Conservation (phyloP, 2,329 filamentous ascomycete genomes). For the Xylariaceae sp. region DNA sequence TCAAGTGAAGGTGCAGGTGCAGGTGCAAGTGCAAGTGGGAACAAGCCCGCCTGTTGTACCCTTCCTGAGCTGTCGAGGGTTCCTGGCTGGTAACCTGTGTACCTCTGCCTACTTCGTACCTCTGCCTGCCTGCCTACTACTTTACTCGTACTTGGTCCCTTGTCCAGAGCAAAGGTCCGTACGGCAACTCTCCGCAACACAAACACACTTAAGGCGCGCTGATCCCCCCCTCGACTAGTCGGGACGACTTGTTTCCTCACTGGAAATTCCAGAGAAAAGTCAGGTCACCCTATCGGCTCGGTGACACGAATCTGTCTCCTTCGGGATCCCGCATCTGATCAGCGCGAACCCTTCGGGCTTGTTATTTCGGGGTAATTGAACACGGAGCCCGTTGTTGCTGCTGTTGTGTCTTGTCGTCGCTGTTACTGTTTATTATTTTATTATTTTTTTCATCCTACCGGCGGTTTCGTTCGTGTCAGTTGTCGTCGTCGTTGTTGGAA, state of each 20-base stretch:
- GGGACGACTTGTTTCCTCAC: conserved; percentile 35
- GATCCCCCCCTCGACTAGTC: conserved; percentile 46
- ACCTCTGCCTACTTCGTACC: no score
- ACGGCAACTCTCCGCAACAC: conserved; percentile 23
- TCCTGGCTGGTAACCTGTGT: conserved; percentile 27
- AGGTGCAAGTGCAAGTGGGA: conserved; percentile 24
- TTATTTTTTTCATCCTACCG: no score
- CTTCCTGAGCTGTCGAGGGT: conserved; percentile 30
- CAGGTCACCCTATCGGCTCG: conserved; percentile 31
- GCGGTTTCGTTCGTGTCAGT: no score
- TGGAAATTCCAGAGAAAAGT: conserved; percentile 30
- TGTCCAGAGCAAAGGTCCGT: conserved; percentile 32
- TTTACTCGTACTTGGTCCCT: conserved; percentile 20
- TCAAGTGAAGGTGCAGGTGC: conserved; percentile 9
- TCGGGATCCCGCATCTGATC: conserved; percentile 49
- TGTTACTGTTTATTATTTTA: no score
- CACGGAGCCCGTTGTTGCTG: conserved; percentile 7
- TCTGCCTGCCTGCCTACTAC: conserved; percentile 22
- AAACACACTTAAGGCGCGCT: conserved; percentile 55
- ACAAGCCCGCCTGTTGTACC: conserved; percentile 34
- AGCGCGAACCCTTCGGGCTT: conserved; percentile 39
- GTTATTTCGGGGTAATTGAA: conserved; percentile 13
- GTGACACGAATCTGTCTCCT: conserved; percentile 42
- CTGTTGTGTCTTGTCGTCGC: conserved; percentile 6
- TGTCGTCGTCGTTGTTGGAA: no score